Evolutionary conservation across 768 basidiomycete species (phyloP).

Genomic region (Candolleomyces eurysporus): DNA sequence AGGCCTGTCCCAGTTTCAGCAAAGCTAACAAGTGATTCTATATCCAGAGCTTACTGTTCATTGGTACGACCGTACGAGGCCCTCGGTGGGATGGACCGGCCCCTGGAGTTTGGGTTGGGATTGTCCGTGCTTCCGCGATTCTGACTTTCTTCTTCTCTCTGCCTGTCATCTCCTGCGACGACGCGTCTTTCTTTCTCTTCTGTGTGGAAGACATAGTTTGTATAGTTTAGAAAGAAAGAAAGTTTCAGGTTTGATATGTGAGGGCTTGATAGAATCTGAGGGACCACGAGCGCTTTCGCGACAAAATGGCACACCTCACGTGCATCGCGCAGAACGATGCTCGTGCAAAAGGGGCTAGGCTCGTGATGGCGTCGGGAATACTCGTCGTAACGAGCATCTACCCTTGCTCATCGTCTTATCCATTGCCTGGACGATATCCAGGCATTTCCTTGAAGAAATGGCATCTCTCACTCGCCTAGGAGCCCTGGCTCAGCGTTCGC

Average conservation of each 20-base stretch:
- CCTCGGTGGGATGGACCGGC: constrained; percentile 29
- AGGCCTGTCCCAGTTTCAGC: constrained; percentile 38
- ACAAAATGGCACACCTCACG: neutral
- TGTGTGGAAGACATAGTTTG: neutral
- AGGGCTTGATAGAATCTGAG: neutral
- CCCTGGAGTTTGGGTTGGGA: constrained; percentile 52
- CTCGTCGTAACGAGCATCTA: neutral
- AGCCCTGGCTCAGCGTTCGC: constrained; percentile 5
- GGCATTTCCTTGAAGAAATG: neutral
- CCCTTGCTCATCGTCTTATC: neutral
- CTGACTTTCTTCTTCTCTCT: constrained; percentile 72
- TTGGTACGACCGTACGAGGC: constrained; percentile 34
- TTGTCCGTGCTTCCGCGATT: constrained; percentile 60
- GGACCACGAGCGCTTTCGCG: neutral
- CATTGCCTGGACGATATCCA: neutral
- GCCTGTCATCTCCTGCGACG: constrained; percentile 31
- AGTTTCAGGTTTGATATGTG: neutral
- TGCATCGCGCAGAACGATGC: neutral
- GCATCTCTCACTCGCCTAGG: constrained; percentile 7
- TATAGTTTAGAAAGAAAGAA: neutral
- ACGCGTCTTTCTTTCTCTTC: constrained; percentile 37
- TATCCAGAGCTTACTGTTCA: constrained; percentile 1
- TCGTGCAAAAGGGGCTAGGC: neutral
- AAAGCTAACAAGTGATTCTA: neutral
- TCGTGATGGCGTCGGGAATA: neutral